These are phyloP conservation scores for Podaxis sp. DNA, from an alignment of 768 basidiomycete genomes.

Conservation along the genomic window DNA sequence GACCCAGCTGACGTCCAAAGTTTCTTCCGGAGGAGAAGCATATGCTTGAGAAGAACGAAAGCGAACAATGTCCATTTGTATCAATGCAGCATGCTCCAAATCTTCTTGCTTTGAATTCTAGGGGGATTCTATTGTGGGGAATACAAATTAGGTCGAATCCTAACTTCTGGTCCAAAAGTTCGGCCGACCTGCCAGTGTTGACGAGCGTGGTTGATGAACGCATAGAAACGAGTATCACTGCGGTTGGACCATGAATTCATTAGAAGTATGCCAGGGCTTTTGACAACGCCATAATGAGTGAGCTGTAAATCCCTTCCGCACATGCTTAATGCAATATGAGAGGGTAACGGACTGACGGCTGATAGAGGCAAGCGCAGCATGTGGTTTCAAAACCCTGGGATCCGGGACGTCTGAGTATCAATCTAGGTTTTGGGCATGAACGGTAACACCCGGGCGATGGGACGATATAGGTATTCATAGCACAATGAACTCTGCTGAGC, in stretches of 20 bases:
- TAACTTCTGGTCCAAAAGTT: not conserved
- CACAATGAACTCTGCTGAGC: not conserved
- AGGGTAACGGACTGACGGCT: not conserved
- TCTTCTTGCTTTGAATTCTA: not conserved
- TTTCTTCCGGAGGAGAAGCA: slow-evolving; percentile 11
- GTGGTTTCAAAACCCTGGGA: not conserved
- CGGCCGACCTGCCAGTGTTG: not conserved
- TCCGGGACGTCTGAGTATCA: not conserved
- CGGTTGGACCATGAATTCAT: not conserved
- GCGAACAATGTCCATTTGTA: slow-evolving; percentile 5
- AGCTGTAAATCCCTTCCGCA: not conserved
- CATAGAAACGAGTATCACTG: not conserved
- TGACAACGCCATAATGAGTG: not conserved
- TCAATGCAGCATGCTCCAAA: slow-evolving; percentile 7
- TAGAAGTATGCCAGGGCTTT: not conserved
- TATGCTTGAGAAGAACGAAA: slow-evolving; percentile 8
- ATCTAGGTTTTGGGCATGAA: slow-evolving; percentile 1
- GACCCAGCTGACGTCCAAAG: slow-evolving; percentile 8
- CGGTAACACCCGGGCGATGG: not conserved
- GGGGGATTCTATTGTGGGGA: not conserved
- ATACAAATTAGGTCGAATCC: not conserved
- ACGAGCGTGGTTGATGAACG: not conserved
- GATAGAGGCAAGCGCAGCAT: not conserved
- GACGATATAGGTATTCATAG: not conserved
- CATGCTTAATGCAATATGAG: not conserved